phyloP scores from a whole-genome alignment of 164 flowering plant species.

The Kalanchoe fedtschenkoi region DNA sequence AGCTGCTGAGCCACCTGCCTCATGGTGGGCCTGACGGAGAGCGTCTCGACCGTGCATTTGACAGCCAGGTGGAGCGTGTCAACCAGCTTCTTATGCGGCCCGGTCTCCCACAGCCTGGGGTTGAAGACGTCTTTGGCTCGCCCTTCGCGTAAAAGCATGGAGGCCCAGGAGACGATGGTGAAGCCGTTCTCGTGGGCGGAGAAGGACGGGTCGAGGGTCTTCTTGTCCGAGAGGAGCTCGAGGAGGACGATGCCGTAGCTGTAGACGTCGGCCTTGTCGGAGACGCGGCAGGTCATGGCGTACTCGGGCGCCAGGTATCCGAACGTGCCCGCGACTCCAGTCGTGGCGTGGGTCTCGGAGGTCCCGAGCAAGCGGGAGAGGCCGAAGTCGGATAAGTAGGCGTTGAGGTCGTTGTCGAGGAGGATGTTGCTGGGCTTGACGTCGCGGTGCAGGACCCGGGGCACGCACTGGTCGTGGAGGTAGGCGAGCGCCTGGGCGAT shows the following conservation, averaged over 20 bases:
- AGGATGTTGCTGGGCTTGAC: constrained; percentile 62
- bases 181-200: constrained; percentile 40
- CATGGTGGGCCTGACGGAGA: constrained; percentile 47
- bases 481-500: constrained; percentile 54
- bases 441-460: constrained; percentile 51
- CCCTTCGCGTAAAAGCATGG: constrained; percentile 30
- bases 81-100: constrained; percentile 36
- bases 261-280: constrained; percentile 64
- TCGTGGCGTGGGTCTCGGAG: constrained; percentile 47
- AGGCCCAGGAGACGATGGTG: constrained; percentile 55
- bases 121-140: constrained; percentile 34
- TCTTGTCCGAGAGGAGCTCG: constrained; percentile 49
- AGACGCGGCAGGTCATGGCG: constrained; percentile 53
- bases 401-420: constrained; percentile 42
- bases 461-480: constrained; percentile 45
- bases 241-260: constrained; percentile 61
- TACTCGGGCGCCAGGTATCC: constrained; percentile 65
- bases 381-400: constrained; percentile 63
- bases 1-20: constrained; percentile 33
- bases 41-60: constrained; percentile 37
- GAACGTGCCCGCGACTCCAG: constrained; percentile 60
- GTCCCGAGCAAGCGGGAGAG: constrained; percentile 40
- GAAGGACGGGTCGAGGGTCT: constrained; percentile 53
- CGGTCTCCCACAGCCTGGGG: constrained; percentile 35
- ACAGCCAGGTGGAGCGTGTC: constrained; percentile 40